Percentiles rank a stretch among this genome's conserved stretches.
Evolutionary conservation across 129 eudicot species (phyloP).

Genomic region (Saussurea involucrata): DNA sequence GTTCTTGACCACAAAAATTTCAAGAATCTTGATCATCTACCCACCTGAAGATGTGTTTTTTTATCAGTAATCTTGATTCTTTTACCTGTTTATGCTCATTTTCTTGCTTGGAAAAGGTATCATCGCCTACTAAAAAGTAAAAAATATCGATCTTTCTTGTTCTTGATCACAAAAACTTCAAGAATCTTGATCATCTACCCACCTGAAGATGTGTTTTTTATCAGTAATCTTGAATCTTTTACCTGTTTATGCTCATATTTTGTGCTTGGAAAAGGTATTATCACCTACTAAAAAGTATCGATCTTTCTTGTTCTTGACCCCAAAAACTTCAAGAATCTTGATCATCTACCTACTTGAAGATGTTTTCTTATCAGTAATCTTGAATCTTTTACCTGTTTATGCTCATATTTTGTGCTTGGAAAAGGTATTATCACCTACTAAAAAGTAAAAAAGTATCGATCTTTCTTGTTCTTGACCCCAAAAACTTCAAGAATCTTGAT

Average conservation of each 20-base stretch:
- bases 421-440: slow-evolving; percentile 43
- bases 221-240: background rate
- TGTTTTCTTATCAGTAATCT: too few relatives aligned
- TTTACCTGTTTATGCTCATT: background rate
- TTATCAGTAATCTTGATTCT: background rate
- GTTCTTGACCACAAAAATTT: background rate
- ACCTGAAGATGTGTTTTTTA: background rate
- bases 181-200: background rate
- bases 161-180: background rate
- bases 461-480: background rate
- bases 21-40: background rate
- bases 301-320: background rate
- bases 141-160: background rate
- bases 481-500: background rate
- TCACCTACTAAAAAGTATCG: background rate
- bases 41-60: background rate
- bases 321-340: background rate
- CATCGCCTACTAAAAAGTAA: too few relatives aligned
- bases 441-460: background rate
- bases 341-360: background rate
- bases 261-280: too few relatives aligned
- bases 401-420: slow-evolving; percentile 16
- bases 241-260: background rate
- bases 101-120: too few relatives aligned
- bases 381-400: slow-evolving; percentile 26